Evolutionary conservation across 768 basidiomycete genomes (phyloP), one percentile per base, ranked within the genome.

Genomic region (Leccinum variicolor): DNA sequence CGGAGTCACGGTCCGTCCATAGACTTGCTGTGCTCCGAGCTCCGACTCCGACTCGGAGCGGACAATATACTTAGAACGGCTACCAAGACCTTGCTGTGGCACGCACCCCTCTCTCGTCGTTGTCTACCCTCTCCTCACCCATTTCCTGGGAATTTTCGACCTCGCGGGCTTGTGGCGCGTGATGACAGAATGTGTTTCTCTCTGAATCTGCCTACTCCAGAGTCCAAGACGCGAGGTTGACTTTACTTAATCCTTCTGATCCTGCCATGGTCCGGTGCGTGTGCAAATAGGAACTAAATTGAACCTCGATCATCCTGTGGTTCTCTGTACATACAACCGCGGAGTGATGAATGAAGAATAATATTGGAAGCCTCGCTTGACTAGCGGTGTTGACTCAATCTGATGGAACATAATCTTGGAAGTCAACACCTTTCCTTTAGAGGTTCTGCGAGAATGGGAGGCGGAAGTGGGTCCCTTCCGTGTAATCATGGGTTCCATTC

Each of bases 391-490:
- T 31, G 1, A 7, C 26, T 41, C 25, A 59, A 5, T 46, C 19
- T 23, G 41, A 64, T 45, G 52, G 25, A 29, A 14, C 39, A 49
- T 7, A 62, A 28, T 34, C 11, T 48, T 13, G 7, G 53, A 11
- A 62, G 50, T 34, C 9, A 65, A 28, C 3, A 28, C 33, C 7
- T 26, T 26, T n/a, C 21, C 23, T 62, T 60, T 55, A 65, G 41
- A 65, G 53, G 3, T 19, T 13, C 2, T n/a, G 15, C 1, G 39
- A 43, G 34, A 34, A 31, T 19, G 45, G 23, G 7, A 52, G 26
- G 11, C 6, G 1, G n/a, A 45, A n/a, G 13, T 52, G 47, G 21
- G 58, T 19, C 33, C 26, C 52, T 41, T 41, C 39, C 10, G 10
- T 19, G 11, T 43, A 19, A 19, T 43, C 13, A 13, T 33, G 31